Evolutionary conservation across 1,284 basidiomycete genomes (phyloP).

Genomic region (Cutaneotrichosporon sp.): DNA sequence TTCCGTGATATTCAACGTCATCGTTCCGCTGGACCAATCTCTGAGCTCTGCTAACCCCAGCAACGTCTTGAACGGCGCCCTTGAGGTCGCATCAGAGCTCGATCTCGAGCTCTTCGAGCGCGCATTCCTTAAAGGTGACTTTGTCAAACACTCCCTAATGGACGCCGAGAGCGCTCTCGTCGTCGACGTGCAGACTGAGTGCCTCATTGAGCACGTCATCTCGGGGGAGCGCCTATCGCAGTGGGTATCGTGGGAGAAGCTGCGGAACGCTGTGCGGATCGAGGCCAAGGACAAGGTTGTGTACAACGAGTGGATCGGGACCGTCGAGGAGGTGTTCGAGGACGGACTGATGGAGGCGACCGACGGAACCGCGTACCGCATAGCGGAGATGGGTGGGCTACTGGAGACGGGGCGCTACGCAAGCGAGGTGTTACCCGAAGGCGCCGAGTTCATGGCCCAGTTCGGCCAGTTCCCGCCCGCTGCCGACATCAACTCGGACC

Average conservation of each 20-base stretch:
- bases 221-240: constrained; percentile 62
- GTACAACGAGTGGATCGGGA: constrained; percentile 83
- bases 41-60: constrained; percentile 20
- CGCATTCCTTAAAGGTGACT: constrained; percentile 72
- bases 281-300: constrained; percentile 78
- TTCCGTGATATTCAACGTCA: no score
- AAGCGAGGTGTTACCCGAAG: constrained; percentile 27
- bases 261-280: constrained; percentile 58
- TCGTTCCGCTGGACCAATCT: not conserved
- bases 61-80: constrained; percentile 58
- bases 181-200: constrained; percentile 62
- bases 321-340: constrained; percentile 70
- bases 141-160: constrained; percentile 74
- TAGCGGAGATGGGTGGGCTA: constrained; percentile 63
- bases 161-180: constrained; percentile 77
- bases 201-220: constrained; percentile 72
- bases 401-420: constrained; percentile 38
- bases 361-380: constrained; percentile 63
- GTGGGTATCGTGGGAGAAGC: constrained; percentile 64
- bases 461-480: constrained; percentile 27
- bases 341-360: constrained; percentile 66
- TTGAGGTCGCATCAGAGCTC: constrained; percentile 70
- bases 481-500: constrained; percentile 32
- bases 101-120: constrained; percentile 74
- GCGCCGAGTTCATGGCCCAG: constrained; percentile 40